Base-by-base conservation (phyloP, 139 green algal genomes). In the Spirogloea muscicola region DNA sequence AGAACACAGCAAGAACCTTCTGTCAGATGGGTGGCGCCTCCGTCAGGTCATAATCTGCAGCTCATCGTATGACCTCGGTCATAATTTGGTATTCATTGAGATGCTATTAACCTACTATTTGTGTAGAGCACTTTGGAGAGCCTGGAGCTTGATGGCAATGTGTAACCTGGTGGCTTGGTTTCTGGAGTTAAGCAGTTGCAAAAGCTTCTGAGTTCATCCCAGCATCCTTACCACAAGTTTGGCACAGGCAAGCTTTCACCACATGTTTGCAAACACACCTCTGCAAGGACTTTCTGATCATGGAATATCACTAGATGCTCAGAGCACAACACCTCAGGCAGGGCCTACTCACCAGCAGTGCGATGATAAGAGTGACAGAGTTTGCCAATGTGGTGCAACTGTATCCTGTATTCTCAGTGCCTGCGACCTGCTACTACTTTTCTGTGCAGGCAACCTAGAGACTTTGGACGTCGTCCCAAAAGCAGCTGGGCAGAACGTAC, bases 1-100 rank as follows among this genome's bases (percentile, higher is more conserved):
- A 67, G 88, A 92, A 85, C 89, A 96, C 68, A 80, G 80, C 74
- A 96, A 96, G 83, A 97, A 97, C 72, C 63, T 96, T 13, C 86
- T 86, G 27, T 82, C 72, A 1, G 91, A 96, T 66, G 60, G 70
- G 5, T 96, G 91, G 90, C 82, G 88, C 3, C 77, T 88, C 74
- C 72, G 48, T 44, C 71, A 79, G 69, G 43, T 77, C 10, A n/a
- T n/a, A n/a, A n/a, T n/a, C n/a, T n/a, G n/a, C n/a, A n/a, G n/a
- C n/a, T n/a, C n/a, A n/a, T n/a, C n/a, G n/a, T n/a, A n/a, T n/a
- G n/a, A n/a, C n/a, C n/a, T n/a, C n/a, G n/a, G n/a, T n/a, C 21
- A 21, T 55, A 21, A 55, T 21, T 55, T 55, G 46, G 21, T 21
- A 55, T 31, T 21, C 21, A 31, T 21, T 31, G 21, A 55, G 21